Evolutionary conservation across 495 filamentous ascomycete species (phyloP).

Genomic region (Penicillium coffeae): DNA sequence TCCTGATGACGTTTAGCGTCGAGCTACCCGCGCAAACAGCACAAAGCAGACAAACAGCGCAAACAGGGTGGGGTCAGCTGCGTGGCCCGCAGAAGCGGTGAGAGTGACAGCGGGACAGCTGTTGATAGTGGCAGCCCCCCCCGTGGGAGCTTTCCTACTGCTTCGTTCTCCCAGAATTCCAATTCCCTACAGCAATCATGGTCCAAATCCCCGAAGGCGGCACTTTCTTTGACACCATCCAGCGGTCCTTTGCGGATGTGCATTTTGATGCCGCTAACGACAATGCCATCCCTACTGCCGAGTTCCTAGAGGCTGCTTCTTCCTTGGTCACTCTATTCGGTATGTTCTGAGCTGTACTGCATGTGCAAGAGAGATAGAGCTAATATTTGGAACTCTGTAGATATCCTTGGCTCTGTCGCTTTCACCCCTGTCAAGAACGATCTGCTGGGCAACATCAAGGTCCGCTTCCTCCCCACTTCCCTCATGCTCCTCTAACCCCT

Average conservation of each 20-base stretch:
- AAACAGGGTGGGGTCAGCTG: conserved; percentile 15
- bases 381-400: conserved; percentile 39
- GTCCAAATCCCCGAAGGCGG: conserved; percentile 50
- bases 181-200: conserved; percentile 14
- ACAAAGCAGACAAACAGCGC: conserved; percentile 2
- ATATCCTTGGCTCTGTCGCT: conserved; percentile 74
- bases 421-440: conserved; percentile 88
- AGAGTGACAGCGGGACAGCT: conserved; percentile 10
- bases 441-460: conserved; percentile 88
- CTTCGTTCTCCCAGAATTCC: not conserved
- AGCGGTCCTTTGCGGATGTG: conserved; percentile 78
- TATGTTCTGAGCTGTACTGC: conserved; percentile 33
- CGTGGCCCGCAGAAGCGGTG: conserved; percentile 21
- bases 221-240: conserved; percentile 81
- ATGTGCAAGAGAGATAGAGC: conserved; percentile 4
- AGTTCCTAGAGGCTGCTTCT: conserved; percentile 91
- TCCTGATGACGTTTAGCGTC: conserved; percentile 30
- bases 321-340: conserved; percentile 82
- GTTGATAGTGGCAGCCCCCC: conserved; percentile 10
- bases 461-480: conserved; percentile 37
- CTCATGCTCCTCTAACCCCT: conserved; percentile 7
- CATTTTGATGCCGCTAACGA: conserved; percentile 66
- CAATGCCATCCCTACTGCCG: conserved; percentile 73
- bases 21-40: not conserved
- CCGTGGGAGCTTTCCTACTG: conserved; percentile 5